phyloP scores from a whole-genome alignment of 2,329 filamentous ascomycete genomes.

The Xylaria sp. region DNA sequence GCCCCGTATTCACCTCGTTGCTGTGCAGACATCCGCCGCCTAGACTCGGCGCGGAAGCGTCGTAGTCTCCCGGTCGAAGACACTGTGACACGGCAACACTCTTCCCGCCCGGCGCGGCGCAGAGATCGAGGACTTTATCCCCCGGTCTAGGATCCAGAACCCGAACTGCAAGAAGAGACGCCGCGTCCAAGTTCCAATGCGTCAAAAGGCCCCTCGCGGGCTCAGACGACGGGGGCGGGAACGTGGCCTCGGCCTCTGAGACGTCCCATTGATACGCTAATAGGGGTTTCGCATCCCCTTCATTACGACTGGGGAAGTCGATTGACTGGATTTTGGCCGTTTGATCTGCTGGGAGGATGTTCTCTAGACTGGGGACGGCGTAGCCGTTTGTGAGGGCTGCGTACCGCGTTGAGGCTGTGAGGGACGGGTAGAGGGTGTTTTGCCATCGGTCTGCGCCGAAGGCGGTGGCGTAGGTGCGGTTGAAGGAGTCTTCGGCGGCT shows the following conservation, averaged over 20 bases:
- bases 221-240: slow-evolving; percentile 24
- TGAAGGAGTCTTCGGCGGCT: slow-evolving; percentile 25
- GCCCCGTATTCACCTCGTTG: slow-evolving; percentile 33
- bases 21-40: slow-evolving; percentile 33
- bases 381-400: slow-evolving; percentile 28
- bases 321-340: slow-evolving; percentile 15
- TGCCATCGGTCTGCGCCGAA: slow-evolving; percentile 28
- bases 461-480: slow-evolving; percentile 23
- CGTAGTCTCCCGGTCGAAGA: slow-evolving; percentile 25
- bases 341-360: slow-evolving; percentile 18
- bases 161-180: slow-evolving; percentile 28
- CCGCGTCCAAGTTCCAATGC: slow-evolving; percentile 32
- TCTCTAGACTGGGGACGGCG: slow-evolving; percentile 13
- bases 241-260: slow-evolving; percentile 18
- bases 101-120: slow-evolving; percentile 32
- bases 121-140: slow-evolving; percentile 37
- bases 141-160: slow-evolving; percentile 33
- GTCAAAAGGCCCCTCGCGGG: slow-evolving; percentile 22
- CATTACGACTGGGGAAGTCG: slow-evolving; percentile 10
- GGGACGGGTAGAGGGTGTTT: slow-evolving; percentile 24
- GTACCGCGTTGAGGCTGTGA: slow-evolving; percentile 27
- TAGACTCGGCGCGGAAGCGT: slow-evolving; percentile 18
- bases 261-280: slow-evolving; percentile 20
- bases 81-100: slow-evolving; percentile 18
- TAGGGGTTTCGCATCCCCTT: background rate